Percentiles rank a stretch among this genome's conserved stretches.
Conservation (phyloP, 1,284 basidiomycete species). For the Amylostereum areolatum region DNA sequence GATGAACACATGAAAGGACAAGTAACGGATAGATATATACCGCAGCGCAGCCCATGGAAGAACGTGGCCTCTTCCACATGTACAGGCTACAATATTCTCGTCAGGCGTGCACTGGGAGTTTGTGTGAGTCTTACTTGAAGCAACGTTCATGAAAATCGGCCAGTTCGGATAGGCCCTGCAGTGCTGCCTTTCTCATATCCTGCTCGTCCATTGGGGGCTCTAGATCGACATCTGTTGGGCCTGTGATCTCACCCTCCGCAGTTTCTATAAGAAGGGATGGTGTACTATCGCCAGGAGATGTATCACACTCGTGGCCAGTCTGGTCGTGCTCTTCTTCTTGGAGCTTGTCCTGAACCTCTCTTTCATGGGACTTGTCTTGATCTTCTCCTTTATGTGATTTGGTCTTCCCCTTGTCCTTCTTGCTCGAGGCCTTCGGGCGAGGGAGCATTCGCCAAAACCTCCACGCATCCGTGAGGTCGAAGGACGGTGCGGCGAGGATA, state of each 20-base stretch:
- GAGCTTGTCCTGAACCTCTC: not conserved
- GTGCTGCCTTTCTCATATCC: slow-evolving; percentile 35
- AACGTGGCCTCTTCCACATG: slow-evolving; percentile 51
- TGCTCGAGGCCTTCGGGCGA: slow-evolving; percentile 22
- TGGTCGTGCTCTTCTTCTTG: too few species aligned
- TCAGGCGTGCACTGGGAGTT: too few species aligned
- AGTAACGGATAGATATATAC: slow-evolving; percentile 14
- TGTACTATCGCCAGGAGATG: slow-evolving; percentile 6
- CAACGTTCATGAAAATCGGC: slow-evolving; percentile 62
- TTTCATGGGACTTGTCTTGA: not conserved
- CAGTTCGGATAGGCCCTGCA: slow-evolving; percentile 39
- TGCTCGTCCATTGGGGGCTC: slow-evolving; percentile 20
- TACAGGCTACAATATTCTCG: slow-evolving; percentile 59
- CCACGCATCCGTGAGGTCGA: slow-evolving; percentile 50
- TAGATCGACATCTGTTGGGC: slow-evolving; percentile 34
- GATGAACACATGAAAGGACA: slow-evolving; percentile 39
- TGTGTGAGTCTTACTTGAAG: slow-evolving; percentile 61
- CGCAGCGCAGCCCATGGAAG: too few species aligned
- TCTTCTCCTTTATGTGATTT: slow-evolving; percentile 11
- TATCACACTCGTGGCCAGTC: too few species aligned
- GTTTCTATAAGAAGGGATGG: slow-evolving; percentile 26
- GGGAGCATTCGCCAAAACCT: slow-evolving; percentile 31
- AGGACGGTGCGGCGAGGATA: slow-evolving; percentile 37
- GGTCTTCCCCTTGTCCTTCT: slow-evolving; percentile 23
- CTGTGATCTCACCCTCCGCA: slow-evolving; percentile 26